Evolutionary conservation across 345 rosid species (phyloP), one percentile per base, ranked within the genome.

Genomic region (Isatis tinctoria): DNA sequence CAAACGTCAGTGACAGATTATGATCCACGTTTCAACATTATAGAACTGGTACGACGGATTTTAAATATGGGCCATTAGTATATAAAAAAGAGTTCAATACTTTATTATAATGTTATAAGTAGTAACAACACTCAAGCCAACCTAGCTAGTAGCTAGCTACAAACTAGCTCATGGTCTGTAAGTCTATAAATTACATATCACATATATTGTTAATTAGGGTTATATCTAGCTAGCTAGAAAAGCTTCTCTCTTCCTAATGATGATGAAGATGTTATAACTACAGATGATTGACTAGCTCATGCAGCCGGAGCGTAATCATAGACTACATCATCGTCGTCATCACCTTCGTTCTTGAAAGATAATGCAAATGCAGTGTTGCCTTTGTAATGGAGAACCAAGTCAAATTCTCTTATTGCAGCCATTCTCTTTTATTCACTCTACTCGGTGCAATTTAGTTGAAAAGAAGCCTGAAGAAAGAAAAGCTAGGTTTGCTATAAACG

Each of bases 271-370:
- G 28, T 9, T 16, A 32, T 14, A 57, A 59, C 41, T 65, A 20
- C 20, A 74, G 51, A 60, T 67, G 49, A 44, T 35, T 27, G 65
- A 63, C n/a, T 22, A 22, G 24, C 24, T 69, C 70, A 69, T 60
- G 79, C 79, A 62, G 70, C 79, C 2, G 51, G 79, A 69, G 79
- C 74, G 41, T 75, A 75, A 53, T 75, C 65, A 27, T 69, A 75
- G 6, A 69, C 4, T 11, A 69, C 43, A 53, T 76, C 79, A 8
- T 76, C 74, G 26, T 75, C 79, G 53, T 68, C 79, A 60, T 62
- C 79, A 32, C 66, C 70, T 75, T 68, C 41, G 43, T 45, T 69
- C 66, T 44, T 61, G 69, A 69, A 45, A 45, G 51, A 75, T 51
- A 36, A 10, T 53, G 16, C 51, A 70, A 63, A 35, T 63, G 65